Evolutionary conservation across 768 basidiomycete genomes (phyloP), one percentile per base, ranked within the genome.

Genomic region (Exidia glandulosa): DNA sequence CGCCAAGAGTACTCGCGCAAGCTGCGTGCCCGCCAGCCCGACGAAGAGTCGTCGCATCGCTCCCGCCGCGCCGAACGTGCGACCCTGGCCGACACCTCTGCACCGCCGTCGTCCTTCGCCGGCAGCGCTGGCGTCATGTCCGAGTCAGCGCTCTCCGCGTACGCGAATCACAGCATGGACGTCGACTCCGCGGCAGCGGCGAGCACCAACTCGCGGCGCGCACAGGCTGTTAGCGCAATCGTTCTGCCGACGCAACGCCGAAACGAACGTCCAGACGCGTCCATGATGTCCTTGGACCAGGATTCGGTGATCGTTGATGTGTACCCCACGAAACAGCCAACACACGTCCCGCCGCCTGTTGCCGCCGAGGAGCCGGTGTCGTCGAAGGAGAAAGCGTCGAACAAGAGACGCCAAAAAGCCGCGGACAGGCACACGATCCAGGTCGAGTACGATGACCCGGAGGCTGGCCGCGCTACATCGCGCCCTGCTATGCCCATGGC

Each of bases 381-480:
- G 3, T 60, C 70, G 32, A 69, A 75, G 59, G 82, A 81, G 69
- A n/a, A n/a, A n/a, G n/a, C n/a, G n/a, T n/a, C n/a, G n/a, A n/a
- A n/a, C n/a, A 75, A 78, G 63, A 82, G 75, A 61, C 74, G 73
- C 27, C 14, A 27, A 27, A 54, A 54, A 25, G 30, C 50, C 2
- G 78, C 78, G 58, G 86, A 88, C 71, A 77, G 93, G 56, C 94
- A 98, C 72, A 98, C 96, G 10, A 90, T 98, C 54, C 96, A 98
- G 71, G 88, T 98, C 61, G 96, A 99, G 72, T 98, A 97, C 66
- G 88, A 87, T 60, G 85, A 86, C 59, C 79, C 80, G 4, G 69
- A 70, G n/a, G 64, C 67, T 61, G 6, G 57, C 66, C 12, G 37
- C 58, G 34, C 63, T 25, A 13, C 50, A 5, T 52, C 34, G 45